These are phyloP conservation scores for Penicillium sp. DNA, from an alignment of 2,329 filamentous ascomycete genomes.

Conservation along the genomic window DNA sequence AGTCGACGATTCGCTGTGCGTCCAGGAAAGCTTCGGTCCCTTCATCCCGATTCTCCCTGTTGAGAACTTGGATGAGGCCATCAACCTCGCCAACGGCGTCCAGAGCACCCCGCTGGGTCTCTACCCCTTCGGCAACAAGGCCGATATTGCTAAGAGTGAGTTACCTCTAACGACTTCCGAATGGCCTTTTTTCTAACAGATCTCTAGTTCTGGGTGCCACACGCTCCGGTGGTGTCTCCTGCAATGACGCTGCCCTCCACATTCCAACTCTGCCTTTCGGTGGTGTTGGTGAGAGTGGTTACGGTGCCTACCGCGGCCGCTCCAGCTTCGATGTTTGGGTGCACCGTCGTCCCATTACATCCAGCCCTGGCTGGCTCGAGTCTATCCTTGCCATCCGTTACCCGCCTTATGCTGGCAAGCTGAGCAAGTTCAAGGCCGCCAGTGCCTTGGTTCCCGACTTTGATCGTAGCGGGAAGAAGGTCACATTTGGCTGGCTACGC, in stretches of 20 bases:
- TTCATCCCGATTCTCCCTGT: conserved; percentile 81
- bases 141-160: conserved; percentile 74
- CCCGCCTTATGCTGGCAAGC: conserved; percentile 64
- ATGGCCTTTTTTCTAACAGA: conserved; percentile 5
- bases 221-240: conserved; percentile 68
- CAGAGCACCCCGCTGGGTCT: conserved; percentile 82
- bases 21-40: conserved; percentile 91
- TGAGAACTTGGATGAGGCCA: conserved; percentile 80
- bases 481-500: conserved; percentile 44
- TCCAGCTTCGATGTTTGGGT: conserved; percentile 68
- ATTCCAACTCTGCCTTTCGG: conserved; percentile 78
- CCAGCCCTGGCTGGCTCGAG: conserved; percentile 65
- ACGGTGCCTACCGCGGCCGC: conserved; percentile 76
- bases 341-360: conserved; percentile 63
- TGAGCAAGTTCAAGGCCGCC: conserved; percentile 56
- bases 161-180: neutral
- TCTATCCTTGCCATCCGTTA: conserved; percentile 61
- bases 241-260: conserved; percentile 68
- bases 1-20: conserved; percentile 75
- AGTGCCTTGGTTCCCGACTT: conserved; percentile 62
- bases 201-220: conserved; percentile 62
- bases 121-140: conserved; percentile 82
- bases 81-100: conserved; percentile 77
- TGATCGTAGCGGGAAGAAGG: conserved; percentile 58
- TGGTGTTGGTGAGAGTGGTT: conserved; percentile 78